Base-by-base conservation (phyloP, 208 protist species). In the Phytomonas serpens region DNA sequence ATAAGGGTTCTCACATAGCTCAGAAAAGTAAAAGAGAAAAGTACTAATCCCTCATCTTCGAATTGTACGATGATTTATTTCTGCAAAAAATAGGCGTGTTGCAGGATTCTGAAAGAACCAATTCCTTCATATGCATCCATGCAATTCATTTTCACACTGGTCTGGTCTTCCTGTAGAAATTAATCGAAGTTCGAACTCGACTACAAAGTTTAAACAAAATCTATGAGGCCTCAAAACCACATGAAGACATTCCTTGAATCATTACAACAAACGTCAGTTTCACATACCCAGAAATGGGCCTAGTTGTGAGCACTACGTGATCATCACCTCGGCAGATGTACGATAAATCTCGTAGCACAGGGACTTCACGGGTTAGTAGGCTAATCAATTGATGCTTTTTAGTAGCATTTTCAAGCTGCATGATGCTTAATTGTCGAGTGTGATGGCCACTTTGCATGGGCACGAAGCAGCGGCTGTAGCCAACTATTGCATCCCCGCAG, bases 311-410 rank as follows among this genome's bases (percentile, higher is more conserved):
- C 71, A 95, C 85, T 10, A 93, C 75, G 32, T 86, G 84, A 36
- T 95, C 90, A 42, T 95, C 86, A 2, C 88, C 88, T 29, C 71
- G 78, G 77, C 90, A 95, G 6, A 95, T 77, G 73, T 86, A 95
- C 0, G 86, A 81, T 7, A 91, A 71, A 63, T 95, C 88, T 27
- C 90, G 85, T 72, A 95, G 72, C 62, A 90, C 88, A 27, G 85
- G 81, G 32, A 74, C 77, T 73, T 89, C 80, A 4, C 88, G 67
- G 16, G 83, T 91, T 29, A 88, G 72, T 19, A 84, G 74, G 29
- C 77, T 72, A 69, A 87, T 83, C 51, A 85, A 83, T n/a, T 82
- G 69, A 62, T 89, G 82, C 74, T 87, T 89, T 19, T 73, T 68
- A 29, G 90, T 95, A 10, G 80, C 71, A 51, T 86, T 82, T 69